Conservation (phyloP, 1,284 basidiomycete genomes). For the Cutaneotrichosporon cutaneum region DNA sequence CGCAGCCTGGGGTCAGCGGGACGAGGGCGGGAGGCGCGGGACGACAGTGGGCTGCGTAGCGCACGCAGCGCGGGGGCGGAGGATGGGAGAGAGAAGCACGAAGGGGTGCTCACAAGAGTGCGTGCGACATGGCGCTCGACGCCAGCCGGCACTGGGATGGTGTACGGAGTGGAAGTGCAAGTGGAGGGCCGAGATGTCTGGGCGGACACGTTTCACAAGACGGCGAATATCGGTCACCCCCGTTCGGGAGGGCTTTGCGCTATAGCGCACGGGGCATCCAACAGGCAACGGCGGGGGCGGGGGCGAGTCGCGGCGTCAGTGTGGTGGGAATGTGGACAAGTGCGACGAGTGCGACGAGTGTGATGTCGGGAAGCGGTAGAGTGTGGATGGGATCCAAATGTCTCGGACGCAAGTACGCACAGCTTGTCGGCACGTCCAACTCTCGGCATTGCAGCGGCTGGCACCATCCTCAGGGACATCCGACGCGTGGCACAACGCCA, state of each 20-base stretch:
- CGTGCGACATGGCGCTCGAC: constrained; percentile 37
- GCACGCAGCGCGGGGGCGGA: background rate
- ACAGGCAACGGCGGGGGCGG: background rate
- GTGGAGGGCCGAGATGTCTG: background rate
- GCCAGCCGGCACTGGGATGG: constrained; percentile 1
- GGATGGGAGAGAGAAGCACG: background rate
- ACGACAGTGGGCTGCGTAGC: no score
- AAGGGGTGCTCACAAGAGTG: constrained; percentile 30
- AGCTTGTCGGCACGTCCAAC: no score
- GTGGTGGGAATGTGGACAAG: no score
- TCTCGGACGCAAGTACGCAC: no score
- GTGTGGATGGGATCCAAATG: no score
- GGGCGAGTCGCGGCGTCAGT: background rate
- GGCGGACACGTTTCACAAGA: constrained; percentile 3
- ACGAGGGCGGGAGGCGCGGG: no score
- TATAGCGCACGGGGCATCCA: no score
- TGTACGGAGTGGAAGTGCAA: background rate
- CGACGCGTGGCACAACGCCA: background rate
- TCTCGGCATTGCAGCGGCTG: no score
- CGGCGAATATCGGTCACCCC: background rate
- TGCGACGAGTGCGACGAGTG: no score
- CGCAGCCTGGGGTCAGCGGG: constrained; percentile 58
- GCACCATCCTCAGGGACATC: no score
- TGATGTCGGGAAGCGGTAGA: no score
- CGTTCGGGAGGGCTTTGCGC: background rate